Evolutionary conservation across 2,329 filamentous ascomycete species (phyloP).

Genomic region (Sarocladium brachiariae): DNA sequence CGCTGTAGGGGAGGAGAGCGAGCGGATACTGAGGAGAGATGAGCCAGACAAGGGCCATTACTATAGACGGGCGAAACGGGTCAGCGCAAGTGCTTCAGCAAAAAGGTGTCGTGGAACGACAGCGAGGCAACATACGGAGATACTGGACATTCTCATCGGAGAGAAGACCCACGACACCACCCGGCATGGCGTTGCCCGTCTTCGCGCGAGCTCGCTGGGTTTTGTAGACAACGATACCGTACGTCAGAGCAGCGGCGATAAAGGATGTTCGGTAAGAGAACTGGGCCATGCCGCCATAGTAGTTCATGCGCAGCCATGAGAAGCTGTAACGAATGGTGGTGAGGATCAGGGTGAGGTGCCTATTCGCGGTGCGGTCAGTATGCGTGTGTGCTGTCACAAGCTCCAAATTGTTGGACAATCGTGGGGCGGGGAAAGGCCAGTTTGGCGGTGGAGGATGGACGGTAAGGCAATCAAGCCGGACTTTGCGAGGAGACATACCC

Average conservation of each 20-base stretch:
- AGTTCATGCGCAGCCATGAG: slow-evolving; percentile 87
- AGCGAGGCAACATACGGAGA: slow-evolving; percentile 56
- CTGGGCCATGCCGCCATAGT: slow-evolving; percentile 66
- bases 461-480: no score
- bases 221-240: slow-evolving; percentile 99
- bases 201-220: slow-evolving; percentile 80
- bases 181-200: slow-evolving; percentile 56
- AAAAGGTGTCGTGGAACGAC: not conserved
- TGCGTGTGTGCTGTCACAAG: slow-evolving; percentile 13
- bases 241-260: slow-evolving; percentile 80
- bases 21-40: slow-evolving; percentile 82
- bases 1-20: slow-evolving; percentile 85
- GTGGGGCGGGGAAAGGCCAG: slow-evolving; percentile 6
- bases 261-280: slow-evolving; percentile 90
- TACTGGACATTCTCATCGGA: slow-evolving; percentile 98
- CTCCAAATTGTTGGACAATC: not conserved
- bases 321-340: slow-evolving; percentile 76
- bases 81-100: slow-evolving; percentile 12
- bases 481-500: slow-evolving; percentile 65
- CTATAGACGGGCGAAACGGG: slow-evolving; percentile 45
- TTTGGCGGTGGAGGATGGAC: slow-evolving; percentile 8
- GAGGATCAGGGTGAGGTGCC: slow-evolving; percentile 80
- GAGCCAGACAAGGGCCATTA: slow-evolving; percentile 93
- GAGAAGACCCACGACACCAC: slow-evolving; percentile 58
- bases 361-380: slow-evolving; percentile 28